A percentile compares a stretch with the other conserved stretches of the same genome.
These are phyloP conservation scores for Lactuca sativa DNA, from an alignment of 129 eudicot genomes.

Conservation along the genomic window DNA sequence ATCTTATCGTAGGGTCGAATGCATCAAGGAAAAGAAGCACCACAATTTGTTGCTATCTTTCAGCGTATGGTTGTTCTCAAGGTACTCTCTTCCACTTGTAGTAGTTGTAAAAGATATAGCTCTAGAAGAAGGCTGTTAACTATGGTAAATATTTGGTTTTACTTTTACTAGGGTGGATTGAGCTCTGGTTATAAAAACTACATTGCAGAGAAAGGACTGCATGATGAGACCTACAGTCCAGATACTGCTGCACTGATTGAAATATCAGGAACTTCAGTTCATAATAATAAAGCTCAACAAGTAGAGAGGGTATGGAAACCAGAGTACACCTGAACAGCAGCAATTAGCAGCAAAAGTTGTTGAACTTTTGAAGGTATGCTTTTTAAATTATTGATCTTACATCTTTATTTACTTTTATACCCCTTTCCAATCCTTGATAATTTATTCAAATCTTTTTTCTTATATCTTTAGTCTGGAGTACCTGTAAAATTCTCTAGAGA, in stretches of 20 bases:
- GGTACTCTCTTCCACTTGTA: constrained; percentile 41
- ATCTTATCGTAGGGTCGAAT: constrained; percentile 66
- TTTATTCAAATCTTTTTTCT: not conserved
- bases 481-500: constrained; percentile 72
- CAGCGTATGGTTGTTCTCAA: constrained; percentile 93
- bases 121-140: not conserved
- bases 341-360: constrained; percentile 74
- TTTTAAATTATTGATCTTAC: not conserved
- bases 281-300: constrained; percentile 82
- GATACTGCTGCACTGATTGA: constrained; percentile 76
- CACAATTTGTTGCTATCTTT: constrained; percentile 91
- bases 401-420: not conserved
- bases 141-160: not conserved
- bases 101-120: too few species aligned
- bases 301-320: constrained; percentile 87
- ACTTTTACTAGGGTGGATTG: constrained; percentile 66
- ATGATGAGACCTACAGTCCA: constrained; percentile 78
- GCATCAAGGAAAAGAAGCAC: constrained; percentile 94
- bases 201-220: constrained; percentile 76
- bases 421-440: not conserved
- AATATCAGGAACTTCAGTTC: constrained; percentile 86
- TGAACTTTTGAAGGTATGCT: constrained; percentile 77
- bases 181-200: constrained; percentile 90
- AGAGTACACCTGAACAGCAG: constrained; percentile 82
- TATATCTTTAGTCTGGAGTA: constrained; percentile 58